Evolutionary conservation across 2,329 filamentous ascomycete species (phyloP), one percentile per base, ranked within the genome.

Genomic region (Pleurostoma richardsiae): DNA sequence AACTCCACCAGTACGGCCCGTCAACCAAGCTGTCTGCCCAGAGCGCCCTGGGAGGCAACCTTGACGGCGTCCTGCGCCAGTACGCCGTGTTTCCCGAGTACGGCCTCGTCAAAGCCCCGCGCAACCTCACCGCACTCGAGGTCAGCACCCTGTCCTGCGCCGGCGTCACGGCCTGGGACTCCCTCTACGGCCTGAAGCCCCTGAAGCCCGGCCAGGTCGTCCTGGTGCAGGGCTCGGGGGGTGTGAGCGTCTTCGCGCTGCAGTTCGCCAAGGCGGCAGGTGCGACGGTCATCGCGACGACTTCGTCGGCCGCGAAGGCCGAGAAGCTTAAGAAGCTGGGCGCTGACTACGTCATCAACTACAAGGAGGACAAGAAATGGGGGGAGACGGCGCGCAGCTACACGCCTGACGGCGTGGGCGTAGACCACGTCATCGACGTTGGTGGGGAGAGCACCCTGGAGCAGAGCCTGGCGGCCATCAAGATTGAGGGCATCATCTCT

Each of bases 141-240:
- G 73, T 76, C 2, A 71, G 75, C 27, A 82, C 82, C 0, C 67
- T 86, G 8, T 57, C 57, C 1, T 85, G 83, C 55, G 81, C 83
- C 2, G 82, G 68, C 2, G 56, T 86, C 41, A 86, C 83, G 3
- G 78, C 76, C 29, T 86, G 83, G 82, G 85, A 85, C 58, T 78
- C 79, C 3, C 68, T 86, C 10, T 84, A 79, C 54, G 83, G 83
- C 3, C 56, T 82, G 30, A 63, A 64, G 53, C 66, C 69, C 28
- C 52, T 85, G 48, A 69, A 71, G 56, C 74, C 79, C 0, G 82
- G 81, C 4, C 64, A 77, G 50, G 72, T 63, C 55, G 82, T 88
- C 3, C 71, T 88, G 31, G 82, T 82, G 1, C 82, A 87, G 63
- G 85, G 84, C n/a, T 87, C 83, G 0, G 84, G 85, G 26, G 84